Base-by-base conservation (phyloP, 768 basidiomycete genomes). In the Agaricus blazei region DNA sequence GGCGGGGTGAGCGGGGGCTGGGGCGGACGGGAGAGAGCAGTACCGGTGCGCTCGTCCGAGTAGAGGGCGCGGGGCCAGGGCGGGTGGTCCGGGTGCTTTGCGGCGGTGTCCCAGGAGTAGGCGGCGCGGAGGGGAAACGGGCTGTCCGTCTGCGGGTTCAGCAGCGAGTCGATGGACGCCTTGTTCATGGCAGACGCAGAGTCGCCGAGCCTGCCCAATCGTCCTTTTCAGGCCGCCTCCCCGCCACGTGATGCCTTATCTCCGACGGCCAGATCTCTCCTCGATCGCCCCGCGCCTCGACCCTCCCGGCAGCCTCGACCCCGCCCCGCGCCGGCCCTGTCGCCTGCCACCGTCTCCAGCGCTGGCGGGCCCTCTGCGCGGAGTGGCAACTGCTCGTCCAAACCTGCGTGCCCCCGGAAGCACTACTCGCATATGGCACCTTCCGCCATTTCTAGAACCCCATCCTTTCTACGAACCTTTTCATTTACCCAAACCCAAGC, bases 31-130 rank as follows among this genome's bases (percentile, higher is more conserved):
- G 48, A 57, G 29, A 36, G 48, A 50, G 56, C 67, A 77, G 64
- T 63, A 83, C 84, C 75, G 51, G 79, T 75, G 57, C 82, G 78
- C 62, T 84, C 82, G 60, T 80, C 82, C 53, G 82, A 76, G 66
- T 79, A 83, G 65, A 79, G 73, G 61, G 75, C 73, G 7, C 76
- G 58, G 36, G 52, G 43, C 52, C 44, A 52, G 19, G 52, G 60
- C 12, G 38, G 48, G 28, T 31, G 23, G 48, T 61, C 58, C 1
- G 58, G 40, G 36, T 42, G 36, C 29, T 47, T 53, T n/a, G 38
- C 49, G 24, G 47, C 60, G 34, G 70, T 55, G 4, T 44, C 51
- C 58, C 66, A 74, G 26, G 62, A 49, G 11, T 8, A 34, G 15
- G 64, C 48, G 7, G 56, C 56, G 23, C 49, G 24, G 29, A 51